These are phyloP conservation scores for Sclerotinia sclerotiorum DNA, from an alignment of 2,329 filamentous ascomycete species.

Conservation along the genomic window DNA sequence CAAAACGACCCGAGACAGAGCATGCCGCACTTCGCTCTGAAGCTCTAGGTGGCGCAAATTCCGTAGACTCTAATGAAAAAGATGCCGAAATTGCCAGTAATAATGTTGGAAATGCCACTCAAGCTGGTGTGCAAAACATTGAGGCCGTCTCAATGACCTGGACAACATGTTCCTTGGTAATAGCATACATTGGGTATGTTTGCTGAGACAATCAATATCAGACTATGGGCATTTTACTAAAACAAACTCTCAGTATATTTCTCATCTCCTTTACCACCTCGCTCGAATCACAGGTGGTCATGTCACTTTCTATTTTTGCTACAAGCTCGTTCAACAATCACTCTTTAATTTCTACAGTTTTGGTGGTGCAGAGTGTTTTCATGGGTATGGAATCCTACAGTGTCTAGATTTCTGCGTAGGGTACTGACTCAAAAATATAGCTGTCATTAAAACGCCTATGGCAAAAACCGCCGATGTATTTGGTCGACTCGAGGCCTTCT, in stretches of 20 bases:
- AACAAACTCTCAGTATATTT: constrained; percentile 48
- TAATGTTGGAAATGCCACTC: constrained; percentile 7
- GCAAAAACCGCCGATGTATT: constrained; percentile 53
- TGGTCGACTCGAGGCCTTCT: constrained; percentile 50
- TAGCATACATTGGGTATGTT: constrained; percentile 31
- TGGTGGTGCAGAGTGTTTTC: constrained; percentile 20
- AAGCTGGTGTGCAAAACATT: constrained; percentile 31
- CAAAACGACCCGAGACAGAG: background rate
- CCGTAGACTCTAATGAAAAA: background rate
- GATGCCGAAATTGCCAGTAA: background rate
- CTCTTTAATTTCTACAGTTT: constrained; percentile 44
- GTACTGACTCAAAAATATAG: constrained; percentile 35
- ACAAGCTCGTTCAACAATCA: constrained; percentile 51
- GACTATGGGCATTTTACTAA: background rate
- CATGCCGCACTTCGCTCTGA: background rate
- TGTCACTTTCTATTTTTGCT: constrained; percentile 46
- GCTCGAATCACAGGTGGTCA: constrained; percentile 35
- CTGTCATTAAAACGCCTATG: constrained; percentile 58
- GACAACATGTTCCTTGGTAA: constrained; percentile 31
- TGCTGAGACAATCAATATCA: background rate
- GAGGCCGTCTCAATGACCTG: constrained; percentile 33
- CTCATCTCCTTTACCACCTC: constrained; percentile 37
- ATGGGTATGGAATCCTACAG: constrained; percentile 1
- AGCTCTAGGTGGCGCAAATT: background rate
- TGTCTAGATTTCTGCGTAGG: constrained; percentile 46